Evolutionary conservation across 2,329 filamentous ascomycete species (phyloP).

Genomic region (Bretziella fagacearum): DNA sequence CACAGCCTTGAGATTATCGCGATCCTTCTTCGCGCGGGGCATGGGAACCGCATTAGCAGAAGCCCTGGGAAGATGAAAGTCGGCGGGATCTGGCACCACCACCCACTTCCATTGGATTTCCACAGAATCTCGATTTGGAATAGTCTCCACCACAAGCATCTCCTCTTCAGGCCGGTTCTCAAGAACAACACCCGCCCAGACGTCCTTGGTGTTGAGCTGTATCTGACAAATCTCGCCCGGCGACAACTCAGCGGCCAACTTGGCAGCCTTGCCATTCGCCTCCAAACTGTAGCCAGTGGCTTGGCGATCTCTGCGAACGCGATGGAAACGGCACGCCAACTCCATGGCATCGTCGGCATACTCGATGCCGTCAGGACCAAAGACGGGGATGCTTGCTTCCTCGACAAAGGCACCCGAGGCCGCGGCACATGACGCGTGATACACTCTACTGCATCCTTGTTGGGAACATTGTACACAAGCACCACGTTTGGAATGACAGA

Average conservation of each 20-base stretch:
- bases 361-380: slow-evolving; percentile 77
- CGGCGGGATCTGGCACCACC: slow-evolving; percentile 51
- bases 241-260: slow-evolving; percentile 51
- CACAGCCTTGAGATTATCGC: slow-evolving; percentile 43
- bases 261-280: slow-evolving; percentile 47
- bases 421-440: slow-evolving; percentile 87
- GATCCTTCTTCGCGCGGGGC: slow-evolving; percentile 45
- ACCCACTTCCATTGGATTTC: slow-evolving; percentile 80
- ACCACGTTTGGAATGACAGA: slow-evolving; percentile 86
- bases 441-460: slow-evolving; percentile 83
- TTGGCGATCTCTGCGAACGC: slow-evolving; percentile 69
- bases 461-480: slow-evolving; percentile 93
- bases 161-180: slow-evolving; percentile 67
- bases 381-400: slow-evolving; percentile 67
- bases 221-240: slow-evolving; percentile 69
- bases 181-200: slow-evolving; percentile 76
- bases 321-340: slow-evolving; percentile 87
- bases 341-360: slow-evolving; percentile 86
- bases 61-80: slow-evolving; percentile 57
- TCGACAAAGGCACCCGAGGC: slow-evolving; percentile 87
- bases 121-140: slow-evolving; percentile 63
- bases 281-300: slow-evolving; percentile 53
- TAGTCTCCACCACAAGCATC: slow-evolving; percentile 59
- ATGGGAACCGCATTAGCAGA: slow-evolving; percentile 56
- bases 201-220: slow-evolving; percentile 68